Evolutionary conservation across 129 eudicot genomes (phyloP), one percentile per base, ranked within the genome.

Genomic region (Smallanthus sonchifolius): DNA sequence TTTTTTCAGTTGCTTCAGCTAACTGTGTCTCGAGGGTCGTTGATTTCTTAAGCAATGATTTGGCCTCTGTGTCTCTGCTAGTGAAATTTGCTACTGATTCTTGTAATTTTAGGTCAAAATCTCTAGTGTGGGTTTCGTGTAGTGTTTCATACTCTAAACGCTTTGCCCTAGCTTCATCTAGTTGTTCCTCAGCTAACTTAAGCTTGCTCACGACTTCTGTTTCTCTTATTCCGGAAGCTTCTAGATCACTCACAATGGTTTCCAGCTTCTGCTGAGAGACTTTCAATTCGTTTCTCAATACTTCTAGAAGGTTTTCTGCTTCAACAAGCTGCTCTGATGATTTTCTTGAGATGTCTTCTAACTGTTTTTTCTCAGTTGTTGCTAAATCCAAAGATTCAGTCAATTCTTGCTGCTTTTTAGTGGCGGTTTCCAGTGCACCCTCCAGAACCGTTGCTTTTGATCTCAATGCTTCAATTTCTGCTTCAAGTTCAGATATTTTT

Each of bases 401-500:
- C 85, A 87, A 66, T 51, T 77, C 97, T 56, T 65, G 80, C 78
- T 91, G 96, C 74, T 85, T 88, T 72, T 61, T 61, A 61, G 10
- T 14, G 43, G 67, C 43, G 4, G 73, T 43, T 75, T 84, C 84
- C 37, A 95, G 81, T 11, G 88, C 88, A 61, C 24, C 86, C 73
- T 95, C 96, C 17, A 88, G 87, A 73, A 74, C 83, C 1, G 87
- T 75, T 56, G 85, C 79, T 70, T 86, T 91, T 28, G 82, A 65
- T 56, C 80, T 77, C 47, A 82, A 81, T 0, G 81, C 89, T 68
- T 88, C 96, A 1, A 87, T 55, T 77, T 95, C 94, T 1, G 83
- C 65, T 77, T 81, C 91, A 45, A 95, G 96, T 77, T 95, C 90
- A 45, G 89, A 80, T 24, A 65, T 85, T 81, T 82, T 95, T n/a